Conservation (phyloP, 371 early-diverging fungal genomes). For the Chytridiales sp. region DNA sequence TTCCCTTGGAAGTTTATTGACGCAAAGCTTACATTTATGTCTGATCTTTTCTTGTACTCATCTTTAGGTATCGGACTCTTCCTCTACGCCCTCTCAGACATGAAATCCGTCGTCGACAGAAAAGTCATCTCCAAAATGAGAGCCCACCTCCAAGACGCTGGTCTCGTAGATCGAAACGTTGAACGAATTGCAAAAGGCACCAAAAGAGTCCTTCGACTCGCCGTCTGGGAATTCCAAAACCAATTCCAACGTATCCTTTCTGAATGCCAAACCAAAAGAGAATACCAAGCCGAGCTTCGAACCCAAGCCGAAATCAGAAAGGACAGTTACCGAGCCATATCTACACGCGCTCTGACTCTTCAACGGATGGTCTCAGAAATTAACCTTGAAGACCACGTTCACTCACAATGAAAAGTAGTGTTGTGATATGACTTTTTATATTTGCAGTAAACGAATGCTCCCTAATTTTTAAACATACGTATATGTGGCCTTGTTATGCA, state of each 20-base stretch:
- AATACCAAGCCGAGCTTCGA: slow-evolving; percentile 10
- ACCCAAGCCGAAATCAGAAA: slow-evolving; percentile 18
- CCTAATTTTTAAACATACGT: slow-evolving; percentile 23
- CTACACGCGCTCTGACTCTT: slow-evolving; percentile 12
- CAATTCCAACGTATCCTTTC: slow-evolving; percentile 62
- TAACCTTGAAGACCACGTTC: slow-evolving; percentile 14
- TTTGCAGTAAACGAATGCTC: no score
- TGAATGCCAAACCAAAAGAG: slow-evolving; percentile 30
- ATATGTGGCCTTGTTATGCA: slow-evolving; percentile 52
- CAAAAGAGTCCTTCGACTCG: slow-evolving; percentile 71
- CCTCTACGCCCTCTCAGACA: slow-evolving; percentile 78
- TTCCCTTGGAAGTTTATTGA: slow-evolving; percentile 33
- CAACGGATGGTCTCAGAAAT: slow-evolving; percentile 20
- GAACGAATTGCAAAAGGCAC: slow-evolving; percentile 72
- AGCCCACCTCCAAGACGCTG: slow-evolving; percentile 60
- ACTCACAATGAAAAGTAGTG: no score
- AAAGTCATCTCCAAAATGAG: slow-evolving; percentile 77
- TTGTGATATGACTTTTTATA: no score
- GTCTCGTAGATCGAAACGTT: slow-evolving; percentile 68
- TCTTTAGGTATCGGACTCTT: slow-evolving; percentile 65
- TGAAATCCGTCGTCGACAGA: slow-evolving; percentile 76
- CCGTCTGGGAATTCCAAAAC: slow-evolving; percentile 84
- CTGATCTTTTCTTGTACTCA: slow-evolving; percentile 33
- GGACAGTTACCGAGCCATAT: slow-evolving; percentile 18
- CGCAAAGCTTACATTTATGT: slow-evolving; percentile 14